Percentiles rank a stretch among this genome's conserved stretches.
These are phyloP conservation scores for Fusarium clavum DNA, from an alignment of 2,329 filamentous ascomycete genomes.

Conservation along the genomic window DNA sequence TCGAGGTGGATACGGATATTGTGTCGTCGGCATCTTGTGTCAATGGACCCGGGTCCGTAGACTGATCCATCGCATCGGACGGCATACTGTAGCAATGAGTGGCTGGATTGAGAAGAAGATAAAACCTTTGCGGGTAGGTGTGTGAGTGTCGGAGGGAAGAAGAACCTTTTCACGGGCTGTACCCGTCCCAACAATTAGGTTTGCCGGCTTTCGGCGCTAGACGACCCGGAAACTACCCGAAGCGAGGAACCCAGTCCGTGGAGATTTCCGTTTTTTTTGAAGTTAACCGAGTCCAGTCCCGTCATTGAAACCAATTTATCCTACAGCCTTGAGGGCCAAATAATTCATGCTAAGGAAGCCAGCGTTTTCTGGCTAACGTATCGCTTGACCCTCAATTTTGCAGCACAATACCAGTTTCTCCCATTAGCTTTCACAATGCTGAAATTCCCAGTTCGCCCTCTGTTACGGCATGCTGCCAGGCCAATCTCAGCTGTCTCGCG, in stretches of 20 bases:
- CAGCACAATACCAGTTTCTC: not conserved
- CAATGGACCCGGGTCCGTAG: not conserved
- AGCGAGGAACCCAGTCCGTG: rapidly evolving
- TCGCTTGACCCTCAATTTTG: not conserved
- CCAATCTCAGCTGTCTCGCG: not conserved
- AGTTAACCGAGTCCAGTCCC: not conserved
- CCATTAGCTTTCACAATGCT: not conserved
- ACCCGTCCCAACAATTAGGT: not conserved
- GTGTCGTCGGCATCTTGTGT: not conserved
- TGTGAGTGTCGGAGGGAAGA: not conserved
- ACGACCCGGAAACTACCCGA: constrained; percentile 1
- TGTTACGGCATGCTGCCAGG: not conserved
- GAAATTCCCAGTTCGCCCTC: not conserved
- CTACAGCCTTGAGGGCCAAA: not conserved
- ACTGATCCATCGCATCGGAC: not conserved
- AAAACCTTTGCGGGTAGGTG: not conserved
- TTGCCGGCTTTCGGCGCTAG: not conserved
- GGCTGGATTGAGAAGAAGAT: not conserved
- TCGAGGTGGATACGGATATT: not conserved
- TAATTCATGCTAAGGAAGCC: not conserved
- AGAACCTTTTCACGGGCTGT: constrained; percentile 4
- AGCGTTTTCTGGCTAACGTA: not conserved
- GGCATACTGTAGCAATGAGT: not conserved
- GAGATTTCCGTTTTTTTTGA: not conserved
- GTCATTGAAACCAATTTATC: not conserved